A percentile compares a stretch with the other conserved stretches of the same genome.
Evolutionary conservation across 1,139 yeast genomes (phyloP).

Genomic region (Suhomyces panamericanus): DNA sequence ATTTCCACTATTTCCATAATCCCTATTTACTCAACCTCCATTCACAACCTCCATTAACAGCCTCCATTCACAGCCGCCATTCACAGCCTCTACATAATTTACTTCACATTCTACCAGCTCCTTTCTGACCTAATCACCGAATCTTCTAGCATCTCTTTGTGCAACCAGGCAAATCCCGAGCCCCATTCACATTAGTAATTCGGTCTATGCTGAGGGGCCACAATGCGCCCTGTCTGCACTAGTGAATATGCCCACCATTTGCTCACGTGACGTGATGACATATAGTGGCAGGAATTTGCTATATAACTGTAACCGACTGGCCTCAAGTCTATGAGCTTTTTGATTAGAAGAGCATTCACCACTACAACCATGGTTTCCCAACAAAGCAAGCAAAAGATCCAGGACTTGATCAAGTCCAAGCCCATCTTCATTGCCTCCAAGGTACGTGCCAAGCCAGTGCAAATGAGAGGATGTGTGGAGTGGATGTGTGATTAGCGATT

Average conservation of each 20-base stretch:
- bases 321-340: conserved; percentile 1
- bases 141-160: not conserved
- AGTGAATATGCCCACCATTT: not conserved
- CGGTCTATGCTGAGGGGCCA: too few relatives aligned
- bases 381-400: conserved; percentile 56
- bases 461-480: too few relatives aligned
- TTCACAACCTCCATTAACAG: too few relatives aligned
- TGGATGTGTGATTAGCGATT: too few relatives aligned
- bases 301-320: not conserved
- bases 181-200: too few relatives aligned
- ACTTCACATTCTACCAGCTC: too few relatives aligned
- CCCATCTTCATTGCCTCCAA: conserved; percentile 85
- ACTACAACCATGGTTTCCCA: conserved; percentile 36
- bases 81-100: too few relatives aligned
- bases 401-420: conserved; percentile 62
- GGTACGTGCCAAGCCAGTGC: conserved; percentile 27
- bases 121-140: not conserved
- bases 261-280: conserved; percentile 5
- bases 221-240: too few relatives aligned
- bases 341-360: conserved; percentile 15
- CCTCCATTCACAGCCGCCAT: too few relatives aligned
- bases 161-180: too few relatives aligned
- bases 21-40: too few relatives aligned
- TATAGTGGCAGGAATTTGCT: not conserved
- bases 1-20: too few relatives aligned